A percentile compares a stretch with the other conserved stretches of the same genome.
These are phyloP conservation scores for Teunomyces kruisii DNA, from an alignment of 805 yeast genomes.

Conservation along the genomic window DNA sequence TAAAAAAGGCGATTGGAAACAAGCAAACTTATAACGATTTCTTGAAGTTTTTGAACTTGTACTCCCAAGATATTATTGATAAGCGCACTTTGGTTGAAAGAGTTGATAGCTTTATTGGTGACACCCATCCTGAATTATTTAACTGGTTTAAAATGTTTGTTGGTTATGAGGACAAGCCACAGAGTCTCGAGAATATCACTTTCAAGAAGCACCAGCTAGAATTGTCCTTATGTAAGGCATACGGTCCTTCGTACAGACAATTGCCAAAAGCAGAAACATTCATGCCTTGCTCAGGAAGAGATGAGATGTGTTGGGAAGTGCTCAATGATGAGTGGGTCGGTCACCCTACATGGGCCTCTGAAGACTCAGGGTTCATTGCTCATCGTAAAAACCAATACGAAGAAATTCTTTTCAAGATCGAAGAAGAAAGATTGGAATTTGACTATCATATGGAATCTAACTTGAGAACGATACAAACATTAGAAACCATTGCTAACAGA, in stretches of 20 bases:
- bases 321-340: constrained; percentile 99
- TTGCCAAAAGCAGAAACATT: constrained; percentile 91
- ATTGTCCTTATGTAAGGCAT: constrained; percentile 84
- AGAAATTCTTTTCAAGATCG: constrained; percentile 93
- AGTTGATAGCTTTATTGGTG: constrained; percentile 82
- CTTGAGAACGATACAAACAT: constrained; percentile 88
- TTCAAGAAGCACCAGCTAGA: constrained; percentile 91
- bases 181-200: constrained; percentile 81
- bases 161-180: constrained; percentile 82
- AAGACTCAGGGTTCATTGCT: constrained; percentile 98
- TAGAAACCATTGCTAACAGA: constrained; percentile 92
- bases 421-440: constrained; percentile 96
- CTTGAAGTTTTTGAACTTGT: constrained; percentile 81
- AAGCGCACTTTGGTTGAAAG: constrained; percentile 77
- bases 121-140: constrained; percentile 68
- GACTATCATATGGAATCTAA: constrained; percentile 95
- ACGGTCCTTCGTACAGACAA: constrained; percentile 92
- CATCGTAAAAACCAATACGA: constrained; percentile 98
- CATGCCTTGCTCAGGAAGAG: constrained; percentile 98
- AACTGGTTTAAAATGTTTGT: constrained; percentile 93
- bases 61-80: constrained; percentile 88
- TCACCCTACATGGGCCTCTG: constrained; percentile 99
- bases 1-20: constrained; percentile 82
- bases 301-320: constrained; percentile 99
- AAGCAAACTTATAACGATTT: constrained; percentile 92